Base-by-base conservation (phyloP, 2,329 filamentous ascomycete species). In the Aspergillus cejpii region DNA sequence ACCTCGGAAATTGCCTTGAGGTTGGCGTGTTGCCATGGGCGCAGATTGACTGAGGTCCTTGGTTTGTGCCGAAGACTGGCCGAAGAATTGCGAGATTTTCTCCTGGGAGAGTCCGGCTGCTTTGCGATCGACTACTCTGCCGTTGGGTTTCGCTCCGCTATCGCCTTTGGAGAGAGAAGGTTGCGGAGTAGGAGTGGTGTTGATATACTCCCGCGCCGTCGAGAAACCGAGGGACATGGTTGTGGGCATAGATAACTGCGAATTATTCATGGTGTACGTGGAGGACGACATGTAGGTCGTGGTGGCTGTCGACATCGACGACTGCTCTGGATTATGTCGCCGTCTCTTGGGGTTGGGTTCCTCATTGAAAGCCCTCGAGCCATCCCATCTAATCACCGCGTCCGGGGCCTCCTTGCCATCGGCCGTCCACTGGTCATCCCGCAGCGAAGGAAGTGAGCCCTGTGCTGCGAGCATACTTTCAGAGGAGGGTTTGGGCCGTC, bases 401-500 rank as follows among this genome's bases (percentile, higher is more conserved):
- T 64, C 60, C 19, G 56, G 56, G 31, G 58, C 56, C 39, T 71
- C 73, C 58, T 76, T 72, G 3, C 84, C 84, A 38, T 84, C 80
- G 2, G 79, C 56, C 0, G 86, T 84, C 67, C 82, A 87, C 8
- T 76, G 60, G 50, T 85, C 78, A 60, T 92, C 87, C 55, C 69
- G 34, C 69, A 74, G 45, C 76, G 76, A 65, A 83, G 74, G 44
- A 11, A 64, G 53, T 8, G 54, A 54, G 27, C 58, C 49, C 50
- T 73, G 58, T 37, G 64, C 60, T 47, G 75, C 72, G 41, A 76
- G 75, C 37, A 88, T 74, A 23, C 69, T 64, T 38, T 74, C 66
- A 39, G 78, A 69, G 1, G 74, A 65, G 7, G 86, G 84, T 27
- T 79, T 74, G 1, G 73, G 64, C 45, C 87, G 77, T 5, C 77